These are phyloP conservation scores for Fusarium napiforme DNA, from an alignment of 2,329 filamentous ascomycete genomes.

Conservation along the genomic window DNA sequence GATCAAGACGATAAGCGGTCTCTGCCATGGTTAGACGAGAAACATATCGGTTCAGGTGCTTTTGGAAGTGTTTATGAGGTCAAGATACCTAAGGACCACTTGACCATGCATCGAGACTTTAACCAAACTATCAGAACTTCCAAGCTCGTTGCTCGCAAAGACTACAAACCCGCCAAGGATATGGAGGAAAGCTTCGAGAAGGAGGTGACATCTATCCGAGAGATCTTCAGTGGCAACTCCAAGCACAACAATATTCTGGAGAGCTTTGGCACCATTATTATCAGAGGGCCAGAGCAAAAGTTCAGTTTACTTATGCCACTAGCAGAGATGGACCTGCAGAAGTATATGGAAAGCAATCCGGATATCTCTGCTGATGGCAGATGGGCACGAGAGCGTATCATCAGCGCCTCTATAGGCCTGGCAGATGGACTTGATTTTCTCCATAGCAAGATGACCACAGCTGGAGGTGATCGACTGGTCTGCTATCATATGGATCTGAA, in stretches of 20 bases:
- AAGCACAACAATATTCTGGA: neutral
- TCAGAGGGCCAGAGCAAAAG: neutral
- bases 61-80: neutral
- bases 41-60: neutral
- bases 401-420: neutral
- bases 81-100: neutral
- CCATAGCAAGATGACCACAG: neutral
- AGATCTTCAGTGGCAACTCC: neutral
- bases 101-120: neutral
- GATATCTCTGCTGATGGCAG: fast-evolving
- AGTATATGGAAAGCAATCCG: neutral
- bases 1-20: neutral
- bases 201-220: neutral
- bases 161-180: neutral
- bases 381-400: neutral
- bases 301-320: neutral
- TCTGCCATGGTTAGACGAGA: neutral
- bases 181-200: neutral
- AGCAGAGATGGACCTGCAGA: neutral
- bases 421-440: neutral
- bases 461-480: neutral
- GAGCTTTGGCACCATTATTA: neutral
- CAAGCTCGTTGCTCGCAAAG: neutral
- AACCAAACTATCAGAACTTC: neutral
- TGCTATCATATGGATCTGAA: neutral